Evolutionary conservation across 1,139 yeast genomes (phyloP).

Genomic region (Debaryomyces subglobosus): DNA sequence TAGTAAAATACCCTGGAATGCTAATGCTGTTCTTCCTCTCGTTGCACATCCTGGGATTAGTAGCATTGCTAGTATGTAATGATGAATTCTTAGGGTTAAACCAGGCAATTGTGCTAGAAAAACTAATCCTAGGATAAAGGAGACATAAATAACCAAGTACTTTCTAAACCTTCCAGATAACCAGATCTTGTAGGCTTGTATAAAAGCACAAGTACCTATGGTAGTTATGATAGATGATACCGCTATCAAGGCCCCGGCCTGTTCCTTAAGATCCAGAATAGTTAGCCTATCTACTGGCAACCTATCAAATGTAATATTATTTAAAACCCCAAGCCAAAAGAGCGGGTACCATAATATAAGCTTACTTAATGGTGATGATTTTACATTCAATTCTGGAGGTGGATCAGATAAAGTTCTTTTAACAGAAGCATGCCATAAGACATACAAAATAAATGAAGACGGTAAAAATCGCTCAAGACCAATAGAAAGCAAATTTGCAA

Average conservation of each 20-base stretch:
- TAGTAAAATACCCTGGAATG: slow-evolving; percentile 80
- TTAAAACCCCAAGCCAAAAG: slow-evolving; percentile 84
- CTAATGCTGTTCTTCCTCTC: slow-evolving; percentile 65
- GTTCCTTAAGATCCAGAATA: slow-evolving; percentile 64
- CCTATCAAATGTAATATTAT: slow-evolving; percentile 85
- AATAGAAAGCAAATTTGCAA: slow-evolving; percentile 64
- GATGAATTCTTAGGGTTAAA: slow-evolving; percentile 80
- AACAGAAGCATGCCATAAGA: slow-evolving; percentile 66
- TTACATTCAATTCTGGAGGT: slow-evolving; percentile 27
- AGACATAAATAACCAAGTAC: slow-evolving; percentile 55
- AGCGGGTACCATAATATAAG: slow-evolving; percentile 73
- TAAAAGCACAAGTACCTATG: slow-evolving; percentile 55
- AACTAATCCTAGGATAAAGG: slow-evolving; percentile 49
- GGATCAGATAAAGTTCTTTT: slow-evolving; percentile 32
- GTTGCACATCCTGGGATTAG: slow-evolving; percentile 89
- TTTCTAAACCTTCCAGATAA: slow-evolving; percentile 69
- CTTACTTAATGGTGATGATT: slow-evolving; percentile 51
- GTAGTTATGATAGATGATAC: slow-evolving; percentile 51
- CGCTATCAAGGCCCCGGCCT: slow-evolving; percentile 77
- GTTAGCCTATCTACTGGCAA: slow-evolving; percentile 87
- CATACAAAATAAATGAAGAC: slow-evolving; percentile 67
- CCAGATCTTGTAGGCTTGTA: slow-evolving; percentile 85
- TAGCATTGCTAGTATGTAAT: slow-evolving; percentile 79
- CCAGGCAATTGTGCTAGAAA: slow-evolving; percentile 61
- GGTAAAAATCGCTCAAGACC: slow-evolving; percentile 81